These are phyloP conservation scores for Ephemerocybe angulata DNA, from an alignment of 768 basidiomycete genomes.

Conservation along the genomic window DNA sequence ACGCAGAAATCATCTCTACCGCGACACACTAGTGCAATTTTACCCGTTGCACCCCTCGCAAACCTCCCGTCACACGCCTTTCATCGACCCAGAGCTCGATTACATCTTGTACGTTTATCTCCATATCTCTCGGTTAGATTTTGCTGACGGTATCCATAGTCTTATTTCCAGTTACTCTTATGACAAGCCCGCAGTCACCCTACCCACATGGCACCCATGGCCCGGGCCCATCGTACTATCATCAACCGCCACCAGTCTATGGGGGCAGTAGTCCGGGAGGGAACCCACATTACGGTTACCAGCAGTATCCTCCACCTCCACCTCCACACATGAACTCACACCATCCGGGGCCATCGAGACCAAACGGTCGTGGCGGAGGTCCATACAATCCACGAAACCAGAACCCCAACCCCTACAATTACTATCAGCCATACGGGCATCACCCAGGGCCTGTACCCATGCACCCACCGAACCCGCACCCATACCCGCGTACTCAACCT, in stretches of 20 bases:
- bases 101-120: background rate
- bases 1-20: too few relatives aligned
- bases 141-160: background rate
- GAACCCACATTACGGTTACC: slow-evolving; percentile 35
- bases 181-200: slow-evolving; percentile 19
- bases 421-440: slow-evolving; percentile 24
- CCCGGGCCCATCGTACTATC: slow-evolving; percentile 20
- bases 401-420: slow-evolving; percentile 26
- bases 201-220: slow-evolving; percentile 19
- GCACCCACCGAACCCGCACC: slow-evolving; percentile 24
- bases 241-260: slow-evolving; percentile 27
- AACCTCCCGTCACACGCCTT: background rate
- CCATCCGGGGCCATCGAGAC: slow-evolving; percentile 29
- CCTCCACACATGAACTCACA: slow-evolving; percentile 38
- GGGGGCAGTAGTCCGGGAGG: slow-evolving; percentile 34
- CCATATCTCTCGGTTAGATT: background rate
- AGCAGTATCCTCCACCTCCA: slow-evolving; percentile 23
- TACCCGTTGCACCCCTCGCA: background rate
- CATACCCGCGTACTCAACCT: slow-evolving; percentile 26
- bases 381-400: slow-evolving; percentile 27
- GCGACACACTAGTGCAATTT: background rate
- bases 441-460: slow-evolving; percentile 21
- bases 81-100: background rate
- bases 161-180: background rate
- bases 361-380: slow-evolving; percentile 30